Conservation (phyloP, 805 yeast genomes). For the Myxozyma nipponensis region DNA sequence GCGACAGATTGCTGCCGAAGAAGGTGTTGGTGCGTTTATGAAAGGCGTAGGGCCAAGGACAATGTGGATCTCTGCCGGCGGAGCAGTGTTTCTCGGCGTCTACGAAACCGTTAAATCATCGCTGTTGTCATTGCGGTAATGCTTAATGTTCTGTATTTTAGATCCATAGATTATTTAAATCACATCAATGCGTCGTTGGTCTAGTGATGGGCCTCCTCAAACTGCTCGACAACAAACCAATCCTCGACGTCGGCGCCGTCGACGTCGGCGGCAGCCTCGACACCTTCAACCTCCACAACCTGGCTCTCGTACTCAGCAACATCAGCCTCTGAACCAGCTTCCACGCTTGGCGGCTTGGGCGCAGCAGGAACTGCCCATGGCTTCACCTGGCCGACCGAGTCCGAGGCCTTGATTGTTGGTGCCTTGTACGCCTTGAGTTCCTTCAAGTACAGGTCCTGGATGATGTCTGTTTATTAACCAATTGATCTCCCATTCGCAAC, state of each 20-base stretch:
- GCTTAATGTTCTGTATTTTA: not conserved
- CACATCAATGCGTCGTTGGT: not conserved
- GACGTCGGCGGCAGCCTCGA: conserved; percentile 47
- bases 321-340: conserved; percentile 65
- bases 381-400: conserved; percentile 73
- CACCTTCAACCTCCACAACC: conserved; percentile 67
- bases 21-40: conserved; percentile 69
- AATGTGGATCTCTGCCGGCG: conserved; percentile 97
- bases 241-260: conserved; percentile 35
- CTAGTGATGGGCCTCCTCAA: conserved; percentile 38
- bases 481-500: conserved; percentile 4
- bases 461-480: too few species aligned
- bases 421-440: conserved; percentile 90
- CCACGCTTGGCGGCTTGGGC: conserved; percentile 62
- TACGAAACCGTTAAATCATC: conserved; percentile 55
- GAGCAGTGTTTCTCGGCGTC: conserved; percentile 93
- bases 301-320: conserved; percentile 57
- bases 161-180: not conserved
- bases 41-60: conserved; percentile 94
- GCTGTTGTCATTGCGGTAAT: not conserved
- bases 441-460: conserved; percentile 80
- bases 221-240: conserved; percentile 45
- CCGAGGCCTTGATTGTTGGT: conserved; percentile 64
- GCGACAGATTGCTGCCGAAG: conserved; percentile 55
- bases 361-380: conserved; percentile 79